Conservation (phyloP, 371 early-diverging fungal genomes). For the Mucor ambiguus region DNA sequence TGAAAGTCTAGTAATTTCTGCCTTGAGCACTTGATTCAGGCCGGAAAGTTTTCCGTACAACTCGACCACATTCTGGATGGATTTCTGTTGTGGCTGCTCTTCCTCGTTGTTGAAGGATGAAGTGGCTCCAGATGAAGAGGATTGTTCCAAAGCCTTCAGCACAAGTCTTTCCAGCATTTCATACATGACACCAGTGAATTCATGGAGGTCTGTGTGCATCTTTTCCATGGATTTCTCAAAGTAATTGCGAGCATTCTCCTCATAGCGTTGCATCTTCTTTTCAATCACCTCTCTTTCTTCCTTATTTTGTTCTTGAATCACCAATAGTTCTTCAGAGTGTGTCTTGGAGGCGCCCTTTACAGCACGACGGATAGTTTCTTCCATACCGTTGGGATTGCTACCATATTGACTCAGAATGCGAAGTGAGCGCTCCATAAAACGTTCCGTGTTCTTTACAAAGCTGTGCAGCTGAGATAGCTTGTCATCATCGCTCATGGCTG, state of each 20-base stretch:
- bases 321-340: slow-evolving; percentile 29
- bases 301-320: slow-evolving; percentile 32
- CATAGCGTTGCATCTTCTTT: slow-evolving; percentile 45
- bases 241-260: slow-evolving; percentile 47
- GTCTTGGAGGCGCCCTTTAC: slow-evolving; percentile 47
- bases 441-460: slow-evolving; percentile 40
- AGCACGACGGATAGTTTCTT: slow-evolving; percentile 47
- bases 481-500: slow-evolving; percentile 15
- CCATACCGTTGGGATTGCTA: slow-evolving; percentile 35
- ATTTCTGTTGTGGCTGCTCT: not conserved
- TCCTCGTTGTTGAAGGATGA: not conserved
- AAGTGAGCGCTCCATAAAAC: slow-evolving; percentile 42
- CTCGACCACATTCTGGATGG: slow-evolving; percentile 20
- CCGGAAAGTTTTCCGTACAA: slow-evolving; percentile 28
- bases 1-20: slow-evolving; percentile 32
- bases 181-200: slow-evolving; percentile 50
- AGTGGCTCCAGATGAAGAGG: not conserved
- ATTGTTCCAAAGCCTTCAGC: slow-evolving; percentile 39
- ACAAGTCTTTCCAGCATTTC: slow-evolving; percentile 50
- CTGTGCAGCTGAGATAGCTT: slow-evolving; percentile 30
- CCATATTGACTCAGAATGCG: slow-evolving; percentile 39
- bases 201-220: slow-evolving; percentile 47
- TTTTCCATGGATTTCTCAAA: slow-evolving; percentile 48
- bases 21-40: slow-evolving; percentile 21
- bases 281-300: slow-evolving; percentile 31